Evolutionary conservation across 345 rosid species (phyloP).

Genomic region (Anastatica hierochuntica): DNA sequence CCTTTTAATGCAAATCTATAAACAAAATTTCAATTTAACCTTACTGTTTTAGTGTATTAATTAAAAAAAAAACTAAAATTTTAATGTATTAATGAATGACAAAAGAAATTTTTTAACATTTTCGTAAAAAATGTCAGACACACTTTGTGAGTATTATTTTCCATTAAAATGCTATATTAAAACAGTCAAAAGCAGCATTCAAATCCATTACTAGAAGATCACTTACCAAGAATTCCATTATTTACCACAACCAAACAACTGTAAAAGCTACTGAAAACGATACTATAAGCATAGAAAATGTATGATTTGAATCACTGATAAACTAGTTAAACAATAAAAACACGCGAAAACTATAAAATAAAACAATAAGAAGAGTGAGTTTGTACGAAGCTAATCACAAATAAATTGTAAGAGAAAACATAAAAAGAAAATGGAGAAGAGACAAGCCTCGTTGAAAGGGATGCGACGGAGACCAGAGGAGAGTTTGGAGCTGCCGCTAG

Average conservation of each 20-base stretch:
- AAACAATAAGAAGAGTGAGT: not conserved
- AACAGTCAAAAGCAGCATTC: constrained; percentile 20
- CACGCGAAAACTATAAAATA: not conserved
- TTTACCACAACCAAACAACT: too few relatives aligned
- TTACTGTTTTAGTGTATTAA: too few relatives aligned
- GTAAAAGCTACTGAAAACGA: too few relatives aligned
- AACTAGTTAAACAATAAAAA: not conserved
- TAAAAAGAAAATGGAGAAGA: too few relatives aligned
- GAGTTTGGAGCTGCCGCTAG: constrained; percentile 11
- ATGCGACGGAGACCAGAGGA: constrained; percentile 24
- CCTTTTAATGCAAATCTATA: too few relatives aligned
- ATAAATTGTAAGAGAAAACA: too few relatives aligned
- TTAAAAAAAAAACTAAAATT: too few relatives aligned
- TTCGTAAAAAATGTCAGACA: too few relatives aligned
- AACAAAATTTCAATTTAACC: too few relatives aligned
- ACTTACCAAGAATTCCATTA: constrained; percentile 7
- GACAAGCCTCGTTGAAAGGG: constrained; percentile 25
- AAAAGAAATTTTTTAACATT: too few relatives aligned
- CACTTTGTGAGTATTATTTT: too few relatives aligned
- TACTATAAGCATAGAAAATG: not conserved
- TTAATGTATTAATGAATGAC: too few relatives aligned
- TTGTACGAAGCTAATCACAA: not conserved
- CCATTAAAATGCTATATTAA: constrained; percentile 3
- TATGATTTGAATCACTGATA: not conserved
- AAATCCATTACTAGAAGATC: not conserved